Base-by-base conservation (phyloP, 495 filamentous ascomycete genomes). In the Rostrohypoxylon terebratum region DNA sequence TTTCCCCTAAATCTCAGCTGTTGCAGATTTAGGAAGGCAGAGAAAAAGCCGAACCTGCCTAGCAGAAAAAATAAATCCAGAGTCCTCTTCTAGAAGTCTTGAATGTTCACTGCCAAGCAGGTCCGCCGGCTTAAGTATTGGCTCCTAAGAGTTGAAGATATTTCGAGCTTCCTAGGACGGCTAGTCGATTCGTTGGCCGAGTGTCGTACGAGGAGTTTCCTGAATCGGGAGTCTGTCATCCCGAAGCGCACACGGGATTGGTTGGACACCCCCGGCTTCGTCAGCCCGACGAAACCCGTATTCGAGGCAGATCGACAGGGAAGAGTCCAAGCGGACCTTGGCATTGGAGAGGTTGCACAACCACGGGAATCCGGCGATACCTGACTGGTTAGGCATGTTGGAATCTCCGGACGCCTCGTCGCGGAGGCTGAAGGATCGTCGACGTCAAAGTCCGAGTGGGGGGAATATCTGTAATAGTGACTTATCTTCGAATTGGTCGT, bases 341-440 rank as follows among this genome's bases (percentile, higher is more conserved):
- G 42, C 11, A 34, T 58, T 59, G 44, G 25, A 36, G 16, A 31
- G 63, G 51, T 23, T 68, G 59, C 60, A 60, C 59, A 50, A 33
- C 48, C n/a, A 21, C 18, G 48, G 28, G 42, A 50, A 59, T 25
- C 48, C 18, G 48, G 34, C 48, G 59, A 48, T 47, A 64, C 36
- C 18, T 64, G 44, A 50, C 59, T 68, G 28, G 69, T 50, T 38
- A 36, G 59, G 47, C n/a, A 48, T 36, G 18, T 73, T 66, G 42
- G 28, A 42, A 33, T 66, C 61, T 62, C 57, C 47, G 57, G 51
- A 58, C 66, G 66, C 65, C 66, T 69, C 61, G 28, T 59, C 44
- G 42, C 38, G 55, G 71, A 73, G 71, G 71, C 71, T 73, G 71
- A 73, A 66, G 18, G 61, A 73, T 69, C 62, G 44, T 58, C 62